Evolutionary conservation across 1,284 basidiomycete genomes (phyloP).

Genomic region (Cryptococcus jaspeensis): DNA sequence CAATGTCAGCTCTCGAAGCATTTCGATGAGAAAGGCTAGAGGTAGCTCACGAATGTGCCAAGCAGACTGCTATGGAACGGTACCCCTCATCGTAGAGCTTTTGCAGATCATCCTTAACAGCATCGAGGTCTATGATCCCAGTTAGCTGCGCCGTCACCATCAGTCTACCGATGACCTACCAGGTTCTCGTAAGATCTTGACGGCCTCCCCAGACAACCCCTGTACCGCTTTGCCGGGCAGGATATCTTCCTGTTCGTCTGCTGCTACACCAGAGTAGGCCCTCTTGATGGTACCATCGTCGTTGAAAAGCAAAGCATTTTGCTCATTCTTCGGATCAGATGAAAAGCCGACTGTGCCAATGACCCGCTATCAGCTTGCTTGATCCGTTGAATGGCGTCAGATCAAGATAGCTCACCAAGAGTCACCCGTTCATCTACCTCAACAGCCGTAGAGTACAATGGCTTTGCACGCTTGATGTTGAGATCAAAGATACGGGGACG

Average conservation of each 20-base stretch:
- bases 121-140: constrained; percentile 6
- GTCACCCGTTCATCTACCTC: constrained; percentile 57
- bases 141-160: not conserved
- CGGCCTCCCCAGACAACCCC: constrained; percentile 88
- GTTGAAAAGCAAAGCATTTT: constrained; percentile 72
- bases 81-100: constrained; percentile 23
- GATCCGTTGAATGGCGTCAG: too few species aligned
- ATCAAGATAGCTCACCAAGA: constrained; percentile 63
- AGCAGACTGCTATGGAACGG: constrained; percentile 25
- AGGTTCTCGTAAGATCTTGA: constrained; percentile 76
- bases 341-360: constrained; percentile 73
- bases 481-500: constrained; percentile 82
- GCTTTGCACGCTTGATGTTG: constrained; percentile 70
- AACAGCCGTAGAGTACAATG: constrained; percentile 55
- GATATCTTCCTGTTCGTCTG: constrained; percentile 49
- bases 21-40: constrained; percentile 35
- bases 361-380: constrained; percentile 47
- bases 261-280: constrained; percentile 62
- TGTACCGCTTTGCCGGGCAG: constrained; percentile 58
- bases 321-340: constrained; percentile 75
- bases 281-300: constrained; percentile 62
- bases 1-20: not conserved
- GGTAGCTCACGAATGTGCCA: constrained; percentile 24
- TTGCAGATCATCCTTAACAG: constrained; percentile 19
- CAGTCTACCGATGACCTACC: constrained; percentile 51